Conservation (phyloP, 306 rosid species). For the Carpinus viminea region DNA sequence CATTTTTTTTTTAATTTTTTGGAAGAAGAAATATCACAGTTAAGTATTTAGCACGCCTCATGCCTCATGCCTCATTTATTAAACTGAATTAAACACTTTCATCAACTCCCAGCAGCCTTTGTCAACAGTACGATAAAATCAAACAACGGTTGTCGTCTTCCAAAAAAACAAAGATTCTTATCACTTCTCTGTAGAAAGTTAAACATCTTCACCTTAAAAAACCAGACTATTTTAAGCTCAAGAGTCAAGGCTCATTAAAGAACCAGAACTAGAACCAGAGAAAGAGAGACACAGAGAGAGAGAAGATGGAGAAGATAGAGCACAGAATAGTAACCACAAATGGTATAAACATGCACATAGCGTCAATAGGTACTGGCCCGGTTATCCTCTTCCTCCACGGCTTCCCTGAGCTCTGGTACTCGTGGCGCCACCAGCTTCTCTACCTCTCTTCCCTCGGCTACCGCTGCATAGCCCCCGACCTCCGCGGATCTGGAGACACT, state of each 20-base stretch:
- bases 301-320: conserved; percentile 58
- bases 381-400: conserved; percentile 62
- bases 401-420: conserved; percentile 76
- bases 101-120: no score
- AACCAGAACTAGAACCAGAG: not conserved
- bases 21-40: no score
- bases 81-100: no score
- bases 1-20: no score
- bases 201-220: no score
- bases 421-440: conserved; percentile 79
- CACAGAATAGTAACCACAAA: conserved; percentile 55
- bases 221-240: no score
- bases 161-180: no score
- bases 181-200: no score
- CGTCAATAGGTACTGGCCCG: conserved; percentile 67
- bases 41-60: no score
- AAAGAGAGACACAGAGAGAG: not conserved
- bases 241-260: not conserved
- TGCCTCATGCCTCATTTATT: no score
- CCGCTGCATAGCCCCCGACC: conserved; percentile 78
- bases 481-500: conserved; percentile 70
- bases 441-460: conserved; percentile 59
- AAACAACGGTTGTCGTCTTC: no score
- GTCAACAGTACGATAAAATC: no score
- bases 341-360: conserved; percentile 70